Base-by-base conservation (phyloP, 2,329 filamentous ascomycete species). In the Rhexocercosporidium sp. region DNA sequence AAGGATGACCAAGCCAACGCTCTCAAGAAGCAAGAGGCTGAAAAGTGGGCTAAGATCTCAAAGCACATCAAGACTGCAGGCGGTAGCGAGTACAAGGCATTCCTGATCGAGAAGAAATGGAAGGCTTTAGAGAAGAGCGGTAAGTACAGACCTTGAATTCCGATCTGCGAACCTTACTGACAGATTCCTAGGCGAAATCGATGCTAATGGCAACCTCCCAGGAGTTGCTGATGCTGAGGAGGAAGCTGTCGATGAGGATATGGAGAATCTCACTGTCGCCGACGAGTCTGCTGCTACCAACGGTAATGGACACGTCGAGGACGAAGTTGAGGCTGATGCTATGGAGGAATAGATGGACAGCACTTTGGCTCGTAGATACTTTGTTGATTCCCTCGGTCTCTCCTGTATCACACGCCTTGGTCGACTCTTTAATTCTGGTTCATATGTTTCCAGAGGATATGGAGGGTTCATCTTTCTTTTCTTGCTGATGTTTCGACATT, bases 51-150 rank as follows among this genome's bases (percentile, higher is more conserved):
- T 34, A 62, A 62, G 54, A 54, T 69, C 18, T 57, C 64, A 12
- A 59, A 65, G 6, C 44, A 41, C 37, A 16, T 66, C 29, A 62
- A 66, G 49, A 11, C 16, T 47, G 56, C 22, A 22, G 65, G 62
- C 18, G 51, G 56, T 54, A 34, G 44, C 6, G 41, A 64, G 1
- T 67, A 65, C 51, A 65, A 51, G 41, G 29, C 64, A 27, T n/a
- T 54, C 41, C 49, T 47, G 20, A 37, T 69, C 20, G 61, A 69
- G 53, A 54, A 62, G 44, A 69, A 69, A 59, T 69, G 22, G 27
- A 53, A 65, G 3, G n/a, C 41, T 22, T 59, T 66, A 39, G 18
- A 65, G 56, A 65, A 67, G 60, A 62, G 63, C 34, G 39, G 62
- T 57, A 49, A 6, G 56, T 54, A 7, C 18, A 34, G 11, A 25